These are phyloP conservation scores for Proliferodiscus dingleyae DNA, from an alignment of 2,329 filamentous ascomycete genomes.

Conservation along the genomic window DNA sequence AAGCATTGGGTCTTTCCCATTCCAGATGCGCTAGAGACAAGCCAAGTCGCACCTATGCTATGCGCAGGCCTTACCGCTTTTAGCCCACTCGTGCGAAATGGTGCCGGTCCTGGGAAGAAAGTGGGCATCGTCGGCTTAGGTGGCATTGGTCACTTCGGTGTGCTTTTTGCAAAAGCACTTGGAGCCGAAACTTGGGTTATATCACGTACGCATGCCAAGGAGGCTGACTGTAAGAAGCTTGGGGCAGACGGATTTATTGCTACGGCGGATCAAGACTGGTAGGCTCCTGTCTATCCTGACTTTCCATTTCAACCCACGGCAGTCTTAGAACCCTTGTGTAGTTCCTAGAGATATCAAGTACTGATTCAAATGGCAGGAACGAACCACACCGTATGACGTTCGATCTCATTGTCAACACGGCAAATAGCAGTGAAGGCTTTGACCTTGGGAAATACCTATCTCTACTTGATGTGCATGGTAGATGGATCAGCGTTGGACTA, in stretches of 20 bases:
- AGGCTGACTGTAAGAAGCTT: conserved; percentile 53
- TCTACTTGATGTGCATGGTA: conserved; percentile 75
- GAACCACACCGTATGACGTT: conserved; percentile 57
- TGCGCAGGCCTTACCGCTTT: conserved; percentile 81
- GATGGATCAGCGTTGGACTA: conserved; percentile 75
- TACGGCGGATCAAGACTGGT: conserved; percentile 52
- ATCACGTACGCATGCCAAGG: conserved; percentile 55
- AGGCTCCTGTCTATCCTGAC: too few relatives aligned
- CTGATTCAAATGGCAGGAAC: too few relatives aligned
- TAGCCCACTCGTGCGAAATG: conserved; percentile 71
- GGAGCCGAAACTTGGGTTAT: conserved; percentile 60
- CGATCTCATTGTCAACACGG: conserved; percentile 72
- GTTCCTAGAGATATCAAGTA: too few relatives aligned
- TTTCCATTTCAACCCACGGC: too few relatives aligned
- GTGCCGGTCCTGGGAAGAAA: conserved; percentile 72
- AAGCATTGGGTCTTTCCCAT: conserved; percentile 6
- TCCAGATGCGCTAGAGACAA: conserved; percentile 43
- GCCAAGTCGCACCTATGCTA: conserved; percentile 71
- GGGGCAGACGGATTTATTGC: conserved; percentile 58
- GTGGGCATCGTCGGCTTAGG: conserved; percentile 70
- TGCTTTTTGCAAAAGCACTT: conserved; percentile 65
- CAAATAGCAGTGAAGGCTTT: conserved; percentile 63
- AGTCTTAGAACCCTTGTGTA: too few relatives aligned
- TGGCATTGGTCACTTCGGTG: conserved; percentile 66
- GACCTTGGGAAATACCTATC: conserved; percentile 68